Percentiles rank a stretch among this genome's conserved stretches.
Conservation (phyloP, 2,329 filamentous ascomycete species). For the Fusarium sp. region DNA sequence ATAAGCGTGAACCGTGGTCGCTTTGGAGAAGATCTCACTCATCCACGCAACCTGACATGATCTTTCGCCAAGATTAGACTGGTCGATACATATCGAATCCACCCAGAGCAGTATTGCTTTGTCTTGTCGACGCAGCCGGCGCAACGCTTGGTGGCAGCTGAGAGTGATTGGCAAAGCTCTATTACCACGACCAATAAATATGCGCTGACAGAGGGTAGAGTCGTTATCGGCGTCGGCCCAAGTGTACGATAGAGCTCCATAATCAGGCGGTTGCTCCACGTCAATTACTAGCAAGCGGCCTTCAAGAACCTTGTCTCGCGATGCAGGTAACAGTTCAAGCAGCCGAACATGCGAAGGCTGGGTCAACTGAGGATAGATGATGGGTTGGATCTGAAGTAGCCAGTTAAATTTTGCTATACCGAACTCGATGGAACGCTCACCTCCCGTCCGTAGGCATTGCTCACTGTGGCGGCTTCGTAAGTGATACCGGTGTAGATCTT, state of each 20-base stretch:
- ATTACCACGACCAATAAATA: slow-evolving; percentile 22
- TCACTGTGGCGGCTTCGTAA: slow-evolving; percentile 9
- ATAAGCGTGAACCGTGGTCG: slow-evolving; percentile 17
- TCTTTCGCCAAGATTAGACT: slow-evolving; percentile 18
- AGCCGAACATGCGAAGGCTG: slow-evolving; percentile 14
- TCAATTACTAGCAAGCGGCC: slow-evolving; percentile 16
- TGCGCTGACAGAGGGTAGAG: slow-evolving; percentile 19
- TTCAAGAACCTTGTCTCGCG: slow-evolving; percentile 9
- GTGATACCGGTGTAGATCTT: slow-evolving; percentile 3
- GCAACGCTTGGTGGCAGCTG: slow-evolving; percentile 20
- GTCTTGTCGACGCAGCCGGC: slow-evolving; percentile 5
- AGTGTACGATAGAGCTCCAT: slow-evolving; percentile 29
- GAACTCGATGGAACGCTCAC: not conserved
- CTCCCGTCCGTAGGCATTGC: slow-evolving; percentile 22
- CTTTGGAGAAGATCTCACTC: slow-evolving; percentile 21
- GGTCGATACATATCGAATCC: slow-evolving; percentile 29
- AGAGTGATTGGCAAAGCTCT: slow-evolving; percentile 27
- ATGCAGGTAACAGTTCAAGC: slow-evolving; percentile 16
- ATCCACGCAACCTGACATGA: slow-evolving; percentile 29
- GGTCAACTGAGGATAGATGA: slow-evolving; percentile 12
- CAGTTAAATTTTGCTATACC: slow-evolving; percentile 1
- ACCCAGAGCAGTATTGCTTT: slow-evolving; percentile 19
- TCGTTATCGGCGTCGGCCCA: slow-evolving; percentile 23
- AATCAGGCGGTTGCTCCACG: slow-evolving; percentile 3
- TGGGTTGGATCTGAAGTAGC: slow-evolving; percentile 10